Percentiles rank a stretch among this genome's conserved stretches.
phyloP scores from a whole-genome alignment of 169 alveolate species.

The Besnoitia besnoiti region DNA sequence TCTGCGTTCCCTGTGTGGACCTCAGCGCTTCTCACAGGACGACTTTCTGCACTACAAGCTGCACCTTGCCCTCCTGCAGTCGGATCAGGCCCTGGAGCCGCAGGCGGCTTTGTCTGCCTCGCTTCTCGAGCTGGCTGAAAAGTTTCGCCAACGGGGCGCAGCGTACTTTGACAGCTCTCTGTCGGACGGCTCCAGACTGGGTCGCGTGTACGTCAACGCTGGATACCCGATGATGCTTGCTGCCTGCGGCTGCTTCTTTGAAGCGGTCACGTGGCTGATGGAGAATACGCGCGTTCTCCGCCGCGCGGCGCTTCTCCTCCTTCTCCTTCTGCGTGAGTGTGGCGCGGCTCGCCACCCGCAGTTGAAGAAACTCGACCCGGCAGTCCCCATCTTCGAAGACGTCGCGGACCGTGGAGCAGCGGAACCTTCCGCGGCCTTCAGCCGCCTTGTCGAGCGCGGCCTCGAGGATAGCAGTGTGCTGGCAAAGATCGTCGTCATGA shows the following conservation, averaged over 20 bases:
- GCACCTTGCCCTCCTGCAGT: neutral
- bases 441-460: neutral
- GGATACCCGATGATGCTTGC: slow-evolving; percentile 25
- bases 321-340: slow-evolving; percentile 5
- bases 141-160: slow-evolving; percentile 12
- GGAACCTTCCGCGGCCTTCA: neutral
- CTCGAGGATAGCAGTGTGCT: neutral
- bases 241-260: neutral
- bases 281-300: neutral
- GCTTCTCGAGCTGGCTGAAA: neutral
- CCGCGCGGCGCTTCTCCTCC: neutral
- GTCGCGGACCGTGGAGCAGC: neutral
- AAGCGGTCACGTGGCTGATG: slow-evolving; percentile 10
- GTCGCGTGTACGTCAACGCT: neutral
- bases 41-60: slow-evolving; percentile 59
- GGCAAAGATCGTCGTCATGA: neutral
- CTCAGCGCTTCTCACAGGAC: slow-evolving; percentile 53
- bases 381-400: neutral
- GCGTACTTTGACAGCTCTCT: neutral
- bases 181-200: neutral
- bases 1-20: neutral
- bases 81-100: neutral
- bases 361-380: neutral
- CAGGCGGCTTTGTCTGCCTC: neutral
- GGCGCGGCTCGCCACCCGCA: neutral